A percentile compares a stretch with the other conserved stretches of the same genome.
phyloP scores from a whole-genome alignment of 257 asterid genomes.

The Linderniella brevidens region DNA sequence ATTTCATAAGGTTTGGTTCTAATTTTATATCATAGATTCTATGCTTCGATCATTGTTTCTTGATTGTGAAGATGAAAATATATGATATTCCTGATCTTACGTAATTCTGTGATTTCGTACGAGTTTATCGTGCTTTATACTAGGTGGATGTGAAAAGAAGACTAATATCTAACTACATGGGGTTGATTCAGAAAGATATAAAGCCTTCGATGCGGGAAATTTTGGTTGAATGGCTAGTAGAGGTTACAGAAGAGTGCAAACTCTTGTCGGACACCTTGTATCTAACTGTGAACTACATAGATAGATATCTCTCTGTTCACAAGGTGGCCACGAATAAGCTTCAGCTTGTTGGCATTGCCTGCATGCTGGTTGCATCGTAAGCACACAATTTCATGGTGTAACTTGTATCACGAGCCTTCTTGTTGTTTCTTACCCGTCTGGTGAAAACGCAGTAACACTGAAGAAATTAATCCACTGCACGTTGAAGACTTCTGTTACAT shows the following conservation, averaged over 20 bases:
- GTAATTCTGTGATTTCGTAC: no score
- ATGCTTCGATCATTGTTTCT: no score
- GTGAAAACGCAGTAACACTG: conserved; percentile 50
- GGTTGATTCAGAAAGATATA: conserved; percentile 49
- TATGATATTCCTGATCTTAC: no score
- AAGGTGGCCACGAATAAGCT: conserved; percentile 36
- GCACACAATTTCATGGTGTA: conserved; percentile 10
- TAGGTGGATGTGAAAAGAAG: conserved; percentile 59
- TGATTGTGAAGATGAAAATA: no score
- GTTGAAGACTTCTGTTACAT: conserved; percentile 74
- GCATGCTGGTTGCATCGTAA: conserved; percentile 93
- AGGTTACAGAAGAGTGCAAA: conserved; percentile 72
- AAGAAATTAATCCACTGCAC: conserved; percentile 70
- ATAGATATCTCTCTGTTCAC: conserved; percentile 51
- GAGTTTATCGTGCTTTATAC: no score
- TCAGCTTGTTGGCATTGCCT: conserved; percentile 86
- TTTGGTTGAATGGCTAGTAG: conserved; percentile 82
- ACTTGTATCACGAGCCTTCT: neutral
- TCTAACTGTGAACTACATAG: conserved; percentile 52
- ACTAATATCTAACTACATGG: conserved; percentile 62
- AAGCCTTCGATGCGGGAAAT: conserved; percentile 52
- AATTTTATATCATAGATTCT: no score
- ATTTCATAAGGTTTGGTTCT: no score
- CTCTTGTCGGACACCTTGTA: conserved; percentile 63
- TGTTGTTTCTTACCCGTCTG: conserved; percentile 5